Evolutionary conservation across 169 alveolate species (phyloP), one percentile per base, ranked within the genome.

Genomic region (Pseudocohnilembus persalinus): DNA sequence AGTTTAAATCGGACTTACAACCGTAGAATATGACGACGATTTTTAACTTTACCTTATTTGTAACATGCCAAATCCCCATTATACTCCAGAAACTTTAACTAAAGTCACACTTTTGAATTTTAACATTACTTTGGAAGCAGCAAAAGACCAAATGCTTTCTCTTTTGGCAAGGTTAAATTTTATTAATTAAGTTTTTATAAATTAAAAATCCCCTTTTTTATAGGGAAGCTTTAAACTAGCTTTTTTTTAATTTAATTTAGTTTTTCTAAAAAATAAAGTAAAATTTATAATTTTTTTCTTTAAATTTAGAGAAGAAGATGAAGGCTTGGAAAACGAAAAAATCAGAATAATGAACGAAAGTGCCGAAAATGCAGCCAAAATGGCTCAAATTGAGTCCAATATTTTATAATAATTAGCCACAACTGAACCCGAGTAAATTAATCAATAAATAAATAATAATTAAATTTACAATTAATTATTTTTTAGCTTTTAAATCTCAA

Each of bases 71-170:
- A 92, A 90, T 77, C 96, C 96, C 68, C 92, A 89, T 31, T 92
- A 89, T 77, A 76, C 90, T 73, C 96, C 96, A 35, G 97, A 94
- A 82, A 93, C 94, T 24, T 89, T 96, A 49, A 96, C 93, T 1
- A 91, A 93, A 32, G 95, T 96, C 29, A 92, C 96, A 30, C 88
- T 96, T 83, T 91, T 96, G 4, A 96, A 96, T 85, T 96, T 96
- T 84, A 96, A 95, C 87, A 96, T 93, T 72, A 96, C 97, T 27
- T 93, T 89, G 77, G 97, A 93, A 81, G 98, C 97, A 35, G 88
- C 94, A 65, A 93, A 92, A 87, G 98, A 96, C 87, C 92, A 96
- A 91, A 93, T 96, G 97, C 94, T 95, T 77, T 89, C 92, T 63
- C 83, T 88, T 76, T 81, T 94, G 31, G 96, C 93, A 0, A 49